phyloP scores from a whole-genome alignment of 1,284 basidiomycete species.

The Malassezia japonica region DNA sequence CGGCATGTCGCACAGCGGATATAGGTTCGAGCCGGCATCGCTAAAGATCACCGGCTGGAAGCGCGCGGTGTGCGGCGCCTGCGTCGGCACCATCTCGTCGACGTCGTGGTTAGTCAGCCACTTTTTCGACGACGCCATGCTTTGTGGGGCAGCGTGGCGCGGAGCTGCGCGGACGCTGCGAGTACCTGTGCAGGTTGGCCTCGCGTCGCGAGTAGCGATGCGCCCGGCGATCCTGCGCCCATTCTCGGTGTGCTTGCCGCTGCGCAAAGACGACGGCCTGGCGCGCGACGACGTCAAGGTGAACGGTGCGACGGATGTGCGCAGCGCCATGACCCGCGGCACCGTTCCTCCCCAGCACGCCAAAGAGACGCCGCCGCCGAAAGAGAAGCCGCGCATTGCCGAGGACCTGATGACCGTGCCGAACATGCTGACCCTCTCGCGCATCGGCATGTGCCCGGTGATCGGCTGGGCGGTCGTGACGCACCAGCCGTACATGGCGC shows the following conservation, averaged over 20 bases:
- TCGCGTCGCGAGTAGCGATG: no score
- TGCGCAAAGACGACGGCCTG: no score
- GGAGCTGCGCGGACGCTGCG: no score
- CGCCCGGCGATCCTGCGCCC: no score
- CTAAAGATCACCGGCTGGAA: slow-evolving; percentile 44
- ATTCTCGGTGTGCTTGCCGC: no score
- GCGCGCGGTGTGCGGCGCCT: slow-evolving; percentile 21
- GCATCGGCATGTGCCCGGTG: slow-evolving; percentile 76
- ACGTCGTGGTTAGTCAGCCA: no score
- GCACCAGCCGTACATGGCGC: slow-evolving; percentile 68
- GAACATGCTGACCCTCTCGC: slow-evolving; percentile 75
- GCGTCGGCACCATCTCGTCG: slow-evolving; percentile 12
- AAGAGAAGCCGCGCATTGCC: background rate
- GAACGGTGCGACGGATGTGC: background rate
- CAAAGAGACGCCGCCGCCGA: background rate
- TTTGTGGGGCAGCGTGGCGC: no score
- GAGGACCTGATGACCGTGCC: slow-evolving; percentile 59
- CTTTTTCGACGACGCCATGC: no score
- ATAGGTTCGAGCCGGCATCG: slow-evolving; percentile 39
- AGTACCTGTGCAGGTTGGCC: no score
- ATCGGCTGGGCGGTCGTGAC: slow-evolving; percentile 86
- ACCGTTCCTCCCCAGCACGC: background rate
- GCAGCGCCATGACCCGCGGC: background rate
- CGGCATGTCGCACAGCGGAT: slow-evolving; percentile 34
- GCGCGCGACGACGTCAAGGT: background rate